Evolutionary conservation across 2,329 filamentous ascomycete genomes (phyloP).

Genomic region (Leptographium flavum): DNA sequence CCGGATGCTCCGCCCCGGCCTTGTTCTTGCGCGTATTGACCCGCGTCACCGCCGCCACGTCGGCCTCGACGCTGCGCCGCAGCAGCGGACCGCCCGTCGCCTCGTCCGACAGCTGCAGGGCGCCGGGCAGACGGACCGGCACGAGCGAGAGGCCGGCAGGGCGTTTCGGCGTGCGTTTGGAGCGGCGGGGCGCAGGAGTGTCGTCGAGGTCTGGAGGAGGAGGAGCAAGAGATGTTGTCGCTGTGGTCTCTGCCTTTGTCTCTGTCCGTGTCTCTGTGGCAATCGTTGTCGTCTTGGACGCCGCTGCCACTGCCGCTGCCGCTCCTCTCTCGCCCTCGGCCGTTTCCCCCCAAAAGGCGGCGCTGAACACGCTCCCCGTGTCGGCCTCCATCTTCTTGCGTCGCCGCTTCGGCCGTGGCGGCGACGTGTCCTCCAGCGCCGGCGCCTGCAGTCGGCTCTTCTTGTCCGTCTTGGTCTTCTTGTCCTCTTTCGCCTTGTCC

Average conservation of each 20-base stretch:
- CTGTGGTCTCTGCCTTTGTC: not conserved
- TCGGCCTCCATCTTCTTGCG: conserved; percentile 16
- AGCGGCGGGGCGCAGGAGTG: too few species aligned
- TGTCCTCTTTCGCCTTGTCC: conserved; percentile 4
- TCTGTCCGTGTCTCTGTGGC: not conserved
- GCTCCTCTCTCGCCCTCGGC: conserved; percentile 10
- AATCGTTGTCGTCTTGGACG: conserved; percentile 1
- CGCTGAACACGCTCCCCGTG: conserved; percentile 15
- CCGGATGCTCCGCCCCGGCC: conserved; percentile 20
- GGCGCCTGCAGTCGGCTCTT: conserved; percentile 11
- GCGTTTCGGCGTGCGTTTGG: too few species aligned
- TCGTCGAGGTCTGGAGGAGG: too few species aligned
- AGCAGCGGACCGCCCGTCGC: conserved; percentile 9
- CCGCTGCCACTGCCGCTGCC: conserved; percentile 13
- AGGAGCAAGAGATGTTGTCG: too few species aligned
- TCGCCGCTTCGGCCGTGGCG: conserved; percentile 16
- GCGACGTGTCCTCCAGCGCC: conserved; percentile 14
- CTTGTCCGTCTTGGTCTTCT: conserved; percentile 6
- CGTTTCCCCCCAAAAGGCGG: conserved; percentile 9
- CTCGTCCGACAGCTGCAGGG: conserved; percentile 15
- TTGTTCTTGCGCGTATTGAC: conserved; percentile 33
- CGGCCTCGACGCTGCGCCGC: conserved; percentile 24
- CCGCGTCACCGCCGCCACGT: conserved; percentile 25
- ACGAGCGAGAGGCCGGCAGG: conserved; percentile 14
- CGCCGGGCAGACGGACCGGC: conserved; percentile 18